A percentile compares a stretch with the other conserved stretches of the same genome.
Evolutionary conservation across 2,329 filamentous ascomycete genomes (phyloP).

Genomic region (Plectosphaerella cucumerina): DNA sequence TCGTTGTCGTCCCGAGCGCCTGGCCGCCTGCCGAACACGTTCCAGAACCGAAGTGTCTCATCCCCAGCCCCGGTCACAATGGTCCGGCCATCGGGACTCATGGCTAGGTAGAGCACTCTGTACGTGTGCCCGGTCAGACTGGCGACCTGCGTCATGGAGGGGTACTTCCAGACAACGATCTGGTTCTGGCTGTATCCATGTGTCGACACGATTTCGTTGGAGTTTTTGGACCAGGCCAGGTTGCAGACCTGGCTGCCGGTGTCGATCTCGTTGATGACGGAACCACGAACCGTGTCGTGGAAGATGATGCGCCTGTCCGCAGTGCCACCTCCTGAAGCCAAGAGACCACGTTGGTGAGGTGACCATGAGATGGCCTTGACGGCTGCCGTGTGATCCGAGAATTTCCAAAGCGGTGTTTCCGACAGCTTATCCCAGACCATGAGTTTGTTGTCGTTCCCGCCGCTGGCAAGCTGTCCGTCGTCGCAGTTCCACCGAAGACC

Average conservation of each 20-base stretch:
- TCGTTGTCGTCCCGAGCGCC: constrained; percentile 67
- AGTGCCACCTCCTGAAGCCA: constrained; percentile 95
- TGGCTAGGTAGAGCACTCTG: constrained; percentile 90
- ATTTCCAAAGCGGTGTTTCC: constrained; percentile 90
- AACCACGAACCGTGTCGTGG: constrained; percentile 88
- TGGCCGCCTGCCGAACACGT: constrained; percentile 82
- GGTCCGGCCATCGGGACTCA: constrained; percentile 92
- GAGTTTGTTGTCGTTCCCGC: constrained; percentile 97
- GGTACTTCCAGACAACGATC: constrained; percentile 99
- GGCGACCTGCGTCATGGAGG: constrained; percentile 94
- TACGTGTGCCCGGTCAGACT: constrained; percentile 96
- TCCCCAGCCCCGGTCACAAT: constrained; percentile 96
- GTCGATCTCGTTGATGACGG: constrained; percentile 80
- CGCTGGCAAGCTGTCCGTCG: constrained; percentile 89
- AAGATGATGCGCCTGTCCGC: constrained; percentile 96
- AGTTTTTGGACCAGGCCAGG: constrained; percentile 94
- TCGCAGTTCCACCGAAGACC: constrained; percentile 96
- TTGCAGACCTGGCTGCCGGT: constrained; percentile 99
- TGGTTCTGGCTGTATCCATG: constrained; percentile 98
- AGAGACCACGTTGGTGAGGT: constrained; percentile 85
- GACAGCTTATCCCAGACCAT: constrained; percentile 98
- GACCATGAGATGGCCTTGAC: constrained; percentile 99
- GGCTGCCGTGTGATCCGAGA: constrained; percentile 89
- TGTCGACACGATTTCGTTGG: constrained; percentile 94
- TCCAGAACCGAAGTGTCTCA: constrained; percentile 95